Conservation (phyloP, 2,329 filamentous ascomycete species). For the Didymellaceae sp. region DNA sequence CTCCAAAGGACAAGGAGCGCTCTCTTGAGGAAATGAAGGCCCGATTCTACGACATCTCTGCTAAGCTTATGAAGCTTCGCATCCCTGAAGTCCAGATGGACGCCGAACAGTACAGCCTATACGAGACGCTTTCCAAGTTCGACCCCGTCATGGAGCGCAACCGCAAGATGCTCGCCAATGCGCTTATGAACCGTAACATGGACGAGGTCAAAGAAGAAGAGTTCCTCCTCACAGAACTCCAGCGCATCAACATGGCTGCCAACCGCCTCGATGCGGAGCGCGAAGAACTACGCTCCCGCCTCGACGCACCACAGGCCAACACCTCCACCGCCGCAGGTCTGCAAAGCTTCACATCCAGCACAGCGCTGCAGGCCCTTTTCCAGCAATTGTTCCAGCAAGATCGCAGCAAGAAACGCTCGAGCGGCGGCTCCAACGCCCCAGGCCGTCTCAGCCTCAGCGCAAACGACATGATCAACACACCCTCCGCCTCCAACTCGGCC, state of each 20-base stretch:
- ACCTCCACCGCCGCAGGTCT: constrained; percentile 39
- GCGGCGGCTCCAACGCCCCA: constrained; percentile 35
- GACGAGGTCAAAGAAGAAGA: constrained; percentile 95
- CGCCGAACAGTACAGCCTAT: constrained; percentile 78
- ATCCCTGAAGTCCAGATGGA: constrained; percentile 69
- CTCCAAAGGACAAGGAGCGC: constrained; percentile 59
- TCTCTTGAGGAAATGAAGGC: constrained; percentile 90
- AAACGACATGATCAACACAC: constrained; percentile 47
- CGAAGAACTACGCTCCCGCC: constrained; percentile 81
- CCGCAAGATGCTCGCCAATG: constrained; percentile 84
- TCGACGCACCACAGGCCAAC: constrained; percentile 78
- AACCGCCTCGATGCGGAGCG: constrained; percentile 88
- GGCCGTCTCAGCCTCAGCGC: constrained; percentile 48
- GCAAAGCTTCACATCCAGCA: constrained; percentile 76
- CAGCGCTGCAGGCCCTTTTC: constrained; percentile 79
- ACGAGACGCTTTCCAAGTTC: constrained; percentile 87
- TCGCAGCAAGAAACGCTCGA: constrained; percentile 83
- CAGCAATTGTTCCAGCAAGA: constrained; percentile 83
- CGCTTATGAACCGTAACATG: constrained; percentile 77
- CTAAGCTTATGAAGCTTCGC: constrained; percentile 50
- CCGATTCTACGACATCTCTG: constrained; percentile 86
- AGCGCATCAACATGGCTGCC: constrained; percentile 86
- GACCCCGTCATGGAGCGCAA: constrained; percentile 78
- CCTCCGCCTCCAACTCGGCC: constrained; percentile 39
- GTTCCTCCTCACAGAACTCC: constrained; percentile 84